Conservation (phyloP, 139 green algal genomes). For the Coccomyxa sp. region DNA sequence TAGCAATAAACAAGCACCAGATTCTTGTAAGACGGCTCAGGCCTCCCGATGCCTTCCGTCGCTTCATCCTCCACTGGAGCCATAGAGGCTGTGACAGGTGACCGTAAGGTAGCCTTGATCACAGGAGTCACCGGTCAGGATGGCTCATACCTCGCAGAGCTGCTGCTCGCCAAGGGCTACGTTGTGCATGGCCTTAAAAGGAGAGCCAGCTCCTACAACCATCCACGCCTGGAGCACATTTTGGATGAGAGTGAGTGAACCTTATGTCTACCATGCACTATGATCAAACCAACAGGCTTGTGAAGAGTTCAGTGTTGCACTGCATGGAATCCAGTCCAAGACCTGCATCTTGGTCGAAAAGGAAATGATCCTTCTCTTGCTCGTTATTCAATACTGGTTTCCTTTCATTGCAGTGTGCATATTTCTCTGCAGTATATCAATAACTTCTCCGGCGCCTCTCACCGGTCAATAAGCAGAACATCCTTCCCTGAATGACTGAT, state of each 20-base stretch:
- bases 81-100: too few species aligned
- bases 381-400: neutral
- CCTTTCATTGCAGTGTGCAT: too few species aligned
- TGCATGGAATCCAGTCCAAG: neutral
- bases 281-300: neutral
- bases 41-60: too few species aligned
- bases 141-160: slow-evolving; percentile 57
- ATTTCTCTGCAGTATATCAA: too few species aligned
- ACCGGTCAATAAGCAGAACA: too few species aligned
- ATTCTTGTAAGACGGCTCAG: too few species aligned
- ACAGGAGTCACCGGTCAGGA: slow-evolving; percentile 70
- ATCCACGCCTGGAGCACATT: slow-evolving; percentile 56
- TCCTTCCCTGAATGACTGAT: neutral
- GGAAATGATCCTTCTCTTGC: neutral
- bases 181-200: slow-evolving; percentile 67
- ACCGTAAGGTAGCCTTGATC: slow-evolving; percentile 48
- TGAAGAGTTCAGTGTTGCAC: too few species aligned
- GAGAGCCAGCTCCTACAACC: slow-evolving; percentile 54
- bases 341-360: neutral
- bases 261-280: too few species aligned
- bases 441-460: too few species aligned
- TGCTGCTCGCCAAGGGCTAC: slow-evolving; percentile 71
- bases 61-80: too few species aligned
- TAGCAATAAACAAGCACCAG: too few species aligned
- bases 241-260: neutral